Base-by-base conservation (phyloP, 768 basidiomycete species). In the Dentipellis fragilis region DNA sequence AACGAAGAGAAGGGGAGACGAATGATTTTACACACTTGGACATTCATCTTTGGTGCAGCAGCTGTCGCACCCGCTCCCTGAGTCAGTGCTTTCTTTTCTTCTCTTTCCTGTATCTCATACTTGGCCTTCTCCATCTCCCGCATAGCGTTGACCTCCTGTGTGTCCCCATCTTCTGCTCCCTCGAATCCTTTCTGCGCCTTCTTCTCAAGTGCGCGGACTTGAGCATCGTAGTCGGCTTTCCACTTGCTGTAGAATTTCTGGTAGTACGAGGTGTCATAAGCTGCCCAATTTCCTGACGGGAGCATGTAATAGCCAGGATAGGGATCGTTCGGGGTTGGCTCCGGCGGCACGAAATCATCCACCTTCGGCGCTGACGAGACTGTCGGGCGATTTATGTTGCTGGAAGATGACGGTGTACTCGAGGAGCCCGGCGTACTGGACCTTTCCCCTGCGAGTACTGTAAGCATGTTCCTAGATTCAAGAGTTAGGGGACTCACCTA, bases 231-330 rank as follows among this genome's bases (percentile, higher is more conserved):
- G 22, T 85, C 85, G 16, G 68, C 66, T 63, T 87, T 75, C 90
- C 89, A 92, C 64, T 81, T 84, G 55, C 80, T 76, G 62, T 81
- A 75, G 66, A 85, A 87, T 48, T 73, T 76, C 17, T 73, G 75
- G 62, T 87, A 93, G 67, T 87, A 89, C 36, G 65, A 75, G 0
- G 80, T 68, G 52, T 93, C 88, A 64, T 92, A 77, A 0, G 83
- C 80, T 22, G 80, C 85, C 83, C 90, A 94, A 36, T 76, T 68
- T 16, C 91, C 91, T 7, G 87, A 85, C 0, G 91, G 89, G 17
- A 87, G 76, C 54, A 85, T 83, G 62, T 93, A 92, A 71, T 93
- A 93, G 6, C 91, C 91, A 0, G 91, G 91, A 67, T 91, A 90
- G 14, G 80, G 79, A 64, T 93, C 91, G 8, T 74, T 73, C 3